Conservation (phyloP, 177 flowering plant genomes). For the Vitis hybrid region DNA sequence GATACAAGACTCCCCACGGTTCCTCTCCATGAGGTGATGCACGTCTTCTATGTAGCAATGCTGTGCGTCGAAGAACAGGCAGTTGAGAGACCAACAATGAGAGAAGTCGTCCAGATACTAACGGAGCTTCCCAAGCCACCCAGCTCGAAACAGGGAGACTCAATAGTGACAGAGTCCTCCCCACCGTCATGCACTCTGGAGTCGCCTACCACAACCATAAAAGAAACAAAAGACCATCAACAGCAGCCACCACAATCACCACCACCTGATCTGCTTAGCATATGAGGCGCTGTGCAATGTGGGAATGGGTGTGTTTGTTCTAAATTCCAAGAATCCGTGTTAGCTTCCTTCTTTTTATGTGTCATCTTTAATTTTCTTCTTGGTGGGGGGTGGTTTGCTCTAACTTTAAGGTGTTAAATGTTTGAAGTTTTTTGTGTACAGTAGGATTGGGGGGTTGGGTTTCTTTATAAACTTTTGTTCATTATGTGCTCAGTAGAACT, state of each 20-base stretch:
- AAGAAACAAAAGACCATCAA: slow-evolving; percentile 41
- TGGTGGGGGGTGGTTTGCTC: slow-evolving; percentile 15
- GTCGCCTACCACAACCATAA: slow-evolving; percentile 26
- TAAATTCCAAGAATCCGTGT: slow-evolving; percentile 11
- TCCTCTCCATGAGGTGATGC: slow-evolving; percentile 91
- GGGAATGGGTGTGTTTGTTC: slow-evolving; percentile 7
- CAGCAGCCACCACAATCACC: slow-evolving; percentile 43
- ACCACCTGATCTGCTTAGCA: slow-evolving; percentile 86
- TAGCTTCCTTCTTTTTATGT: background rate
- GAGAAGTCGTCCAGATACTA: slow-evolving; percentile 95
- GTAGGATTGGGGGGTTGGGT: slow-evolving; percentile 21
- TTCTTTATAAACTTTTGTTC: slow-evolving; percentile 1
- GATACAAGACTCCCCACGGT: slow-evolving; percentile 82
- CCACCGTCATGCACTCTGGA: slow-evolving; percentile 32
- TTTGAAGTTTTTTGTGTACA: slow-evolving; percentile 19
- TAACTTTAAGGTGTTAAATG: slow-evolving; percentile 19
- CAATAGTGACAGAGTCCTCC: slow-evolving; percentile 31
- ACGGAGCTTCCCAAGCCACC: slow-evolving; percentile 73
- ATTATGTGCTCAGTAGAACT: background rate
- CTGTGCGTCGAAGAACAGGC: slow-evolving; percentile 97
- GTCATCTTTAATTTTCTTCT: background rate
- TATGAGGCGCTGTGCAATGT: slow-evolving; percentile 32
- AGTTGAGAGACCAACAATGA: slow-evolving; percentile 95
- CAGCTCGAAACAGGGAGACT: slow-evolving; percentile 37
- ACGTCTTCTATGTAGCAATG: slow-evolving; percentile 94